Base-by-base conservation (phyloP, 371 early-diverging fungal species). In the Mycotypha africana region DNA sequence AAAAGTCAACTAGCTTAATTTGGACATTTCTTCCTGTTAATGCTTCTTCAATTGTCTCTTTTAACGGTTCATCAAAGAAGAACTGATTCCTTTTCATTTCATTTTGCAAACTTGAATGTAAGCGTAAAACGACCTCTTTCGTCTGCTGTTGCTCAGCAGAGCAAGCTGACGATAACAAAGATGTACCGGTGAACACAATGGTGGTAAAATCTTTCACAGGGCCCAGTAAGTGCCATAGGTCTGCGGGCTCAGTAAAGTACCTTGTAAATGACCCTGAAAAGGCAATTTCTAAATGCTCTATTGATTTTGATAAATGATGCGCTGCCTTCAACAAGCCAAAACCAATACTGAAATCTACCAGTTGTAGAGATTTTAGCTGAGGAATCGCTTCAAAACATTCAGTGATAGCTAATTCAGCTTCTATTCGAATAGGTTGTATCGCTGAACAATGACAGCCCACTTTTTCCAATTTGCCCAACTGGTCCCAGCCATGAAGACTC, bases 401-500 rank as follows among this genome's bases (percentile, higher is more conserved):
- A 21, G 28, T 15, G 15, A 58, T 58, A 16, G 52, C 58, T 15
- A 20, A 17, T 32, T 58, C 58, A 22, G 58, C 58, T 14, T 52
- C 49, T 4, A 36, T 35, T 15, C 58, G 48, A 21, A 49, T 45
- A 6, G 58, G 45, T 2, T 58, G 45, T 14, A 58, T 40, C 9
- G 45, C 40, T n/a, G 44, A 34, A 8, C 49, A 45, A 15, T 45
- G 25, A 37, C 25, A 10, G 3, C 45, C 58, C 1, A 33, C 22
- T 36, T 38, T 52, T 11, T 30, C 45, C n/a, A 52, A 5, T 21
- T 49, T 48, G 12, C 58, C 58, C 19, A 58, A 15, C 17, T 58
- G 58, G 30, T 58, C 53, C 58, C 58, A 58, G 5, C 58, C 58
- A 37, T 53, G 45, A 10, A 58, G 36, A n/a, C 49, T 40, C 0